Conservation (phyloP, 1,284 basidiomycete genomes). For the Erythrobasidium hasegawianum region DNA sequence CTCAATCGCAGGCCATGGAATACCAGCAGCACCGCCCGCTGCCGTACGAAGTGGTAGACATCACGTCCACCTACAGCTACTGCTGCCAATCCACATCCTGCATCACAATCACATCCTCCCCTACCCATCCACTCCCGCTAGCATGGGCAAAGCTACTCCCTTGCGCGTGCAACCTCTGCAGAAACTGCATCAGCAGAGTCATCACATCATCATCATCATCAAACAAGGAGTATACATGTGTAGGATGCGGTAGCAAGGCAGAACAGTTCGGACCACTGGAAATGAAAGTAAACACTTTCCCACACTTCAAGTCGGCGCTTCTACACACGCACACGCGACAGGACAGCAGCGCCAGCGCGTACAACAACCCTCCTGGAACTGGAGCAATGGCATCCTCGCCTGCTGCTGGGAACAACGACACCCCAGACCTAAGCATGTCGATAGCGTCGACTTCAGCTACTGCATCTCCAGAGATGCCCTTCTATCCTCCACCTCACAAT, state of each 20-base stretch:
- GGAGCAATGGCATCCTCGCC: too few species aligned
- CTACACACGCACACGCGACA: too few species aligned
- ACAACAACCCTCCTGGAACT: too few species aligned
- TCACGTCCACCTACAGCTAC: neutral
- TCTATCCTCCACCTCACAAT: neutral
- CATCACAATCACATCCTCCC: neutral
- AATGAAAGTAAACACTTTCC: neutral
- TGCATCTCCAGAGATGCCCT: neutral
- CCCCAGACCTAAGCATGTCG: neutral
- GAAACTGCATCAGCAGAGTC: slow-evolving; percentile 14
- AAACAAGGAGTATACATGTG: slow-evolving; percentile 7
- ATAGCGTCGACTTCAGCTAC: neutral
- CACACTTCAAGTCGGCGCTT: too few species aligned
- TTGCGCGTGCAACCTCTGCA: slow-evolving; percentile 17
- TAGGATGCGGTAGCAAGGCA: neutral
- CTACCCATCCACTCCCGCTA: neutral
- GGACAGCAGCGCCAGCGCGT: too few species aligned
- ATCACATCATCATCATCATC: too few species aligned
- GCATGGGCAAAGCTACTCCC: slow-evolving; percentile 16
- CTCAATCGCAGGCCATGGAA: too few species aligned
- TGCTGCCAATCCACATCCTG: neutral
- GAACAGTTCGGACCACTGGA: slow-evolving; percentile 15
- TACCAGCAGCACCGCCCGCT: neutral
- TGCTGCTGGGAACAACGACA: too few species aligned
- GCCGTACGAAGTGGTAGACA: neutral